Base-by-base conservation (phyloP, 331 rosid species). In the Malus hybrid region DNA sequence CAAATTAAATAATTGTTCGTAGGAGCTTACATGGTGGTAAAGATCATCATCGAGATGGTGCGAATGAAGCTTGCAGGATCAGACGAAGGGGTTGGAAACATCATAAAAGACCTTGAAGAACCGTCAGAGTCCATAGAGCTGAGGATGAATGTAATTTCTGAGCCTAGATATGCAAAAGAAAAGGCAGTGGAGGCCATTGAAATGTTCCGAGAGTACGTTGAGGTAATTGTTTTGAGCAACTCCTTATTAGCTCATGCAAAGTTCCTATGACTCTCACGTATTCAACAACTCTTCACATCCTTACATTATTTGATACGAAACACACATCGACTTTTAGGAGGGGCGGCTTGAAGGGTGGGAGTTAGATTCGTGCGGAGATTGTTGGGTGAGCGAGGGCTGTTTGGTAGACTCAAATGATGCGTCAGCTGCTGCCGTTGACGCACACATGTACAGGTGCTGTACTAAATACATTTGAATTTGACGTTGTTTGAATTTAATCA, bases 311-410 rank as follows among this genome's bases (percentile, higher is more conserved):
- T 10, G 13, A 42, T 42, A 42, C 5, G 44, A 39, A 39, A 20
- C 11, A 22, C 10, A 42, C 30, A 46, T 8, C 65, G 28, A 11
- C 75, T 19, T 73, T 34, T 68, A 91, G 98, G 93, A 90, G 76
- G 98, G 98, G 50, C 64, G 82, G 75, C 75, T 93, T 48, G 84
- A 85, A 83, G 98, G 96, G 76, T 94, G 97, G 98, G 96, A 91
- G 30, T 78, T 93, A 71, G 97, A 91, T 50, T 81, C 91, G 22
- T 93, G 98, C 74, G 95, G 97, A 79, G 87, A 90, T 76, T 93
- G 98, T 79, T 93, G 98, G 98, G 98, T 93, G 60, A 90, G 97
- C 34, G 98, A 93, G 73, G 98, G 97, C 39, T 91, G 98, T 68
- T 88, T 93, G 39, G 93, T 87, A 22, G 97, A 91, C 83, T 79